A percentile compares a stretch with the other conserved stretches of the same genome.
Conservation (phyloP, 345 rosid genomes). For the Erodium maritimum region DNA sequence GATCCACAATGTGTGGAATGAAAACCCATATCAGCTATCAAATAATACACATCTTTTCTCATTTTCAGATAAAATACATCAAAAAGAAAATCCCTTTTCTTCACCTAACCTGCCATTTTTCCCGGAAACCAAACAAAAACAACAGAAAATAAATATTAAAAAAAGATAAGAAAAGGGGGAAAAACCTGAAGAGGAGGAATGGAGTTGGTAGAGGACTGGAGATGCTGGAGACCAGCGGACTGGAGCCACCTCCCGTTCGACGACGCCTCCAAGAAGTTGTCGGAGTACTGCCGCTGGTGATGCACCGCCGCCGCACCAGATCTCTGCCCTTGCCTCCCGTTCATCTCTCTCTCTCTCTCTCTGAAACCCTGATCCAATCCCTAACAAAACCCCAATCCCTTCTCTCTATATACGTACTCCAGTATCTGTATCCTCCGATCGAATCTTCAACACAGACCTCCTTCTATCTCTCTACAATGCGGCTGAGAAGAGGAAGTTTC, state of each 20-base stretch:
- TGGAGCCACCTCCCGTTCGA: conserved; percentile 93
- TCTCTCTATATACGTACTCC: too few relatives aligned
- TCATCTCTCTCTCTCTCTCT: conserved; percentile 32
- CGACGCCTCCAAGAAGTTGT: conserved; percentile 57
- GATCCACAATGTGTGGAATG: background rate
- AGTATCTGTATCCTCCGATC: background rate
- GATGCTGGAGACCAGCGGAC: conserved; percentile 82
- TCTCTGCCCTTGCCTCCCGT: conserved; percentile 45
- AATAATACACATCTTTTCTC: too few relatives aligned
- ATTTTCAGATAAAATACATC: too few relatives aligned
- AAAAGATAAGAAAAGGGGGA: background rate
- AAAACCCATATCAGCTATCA: background rate
- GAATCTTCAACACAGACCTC: background rate
- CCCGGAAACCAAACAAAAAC: background rate
- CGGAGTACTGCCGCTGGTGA: conserved; percentile 83
- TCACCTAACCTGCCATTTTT: background rate
- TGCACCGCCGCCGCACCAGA: conserved; percentile 64
- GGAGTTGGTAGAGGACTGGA: conserved; percentile 38
- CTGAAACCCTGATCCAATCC: too few relatives aligned
- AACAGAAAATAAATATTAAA: too few relatives aligned
- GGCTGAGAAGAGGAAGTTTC: background rate
- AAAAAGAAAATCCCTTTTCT: background rate
- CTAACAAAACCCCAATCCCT: too few relatives aligned
- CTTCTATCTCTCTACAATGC: background rate
- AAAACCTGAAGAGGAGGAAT: conserved; percentile 49